A percentile compares a stretch with the other conserved stretches of the same genome.
Evolutionary conservation across 768 basidiomycete genomes (phyloP).

Genomic region (Boletales sp.): DNA sequence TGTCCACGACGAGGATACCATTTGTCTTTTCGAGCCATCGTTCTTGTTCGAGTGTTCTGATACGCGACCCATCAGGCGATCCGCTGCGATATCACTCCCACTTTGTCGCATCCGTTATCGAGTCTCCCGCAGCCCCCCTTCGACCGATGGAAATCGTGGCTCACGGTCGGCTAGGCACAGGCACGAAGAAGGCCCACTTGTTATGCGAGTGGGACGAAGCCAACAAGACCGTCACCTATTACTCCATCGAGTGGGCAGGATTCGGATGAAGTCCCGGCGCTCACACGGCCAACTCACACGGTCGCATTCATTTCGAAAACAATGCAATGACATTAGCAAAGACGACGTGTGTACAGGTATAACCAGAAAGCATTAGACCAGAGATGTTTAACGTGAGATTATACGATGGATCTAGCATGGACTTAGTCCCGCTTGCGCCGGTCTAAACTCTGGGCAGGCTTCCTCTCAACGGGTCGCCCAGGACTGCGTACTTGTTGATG

Average conservation of each 20-base stretch:
- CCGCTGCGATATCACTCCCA: constrained; percentile 96
- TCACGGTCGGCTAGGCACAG: constrained; percentile 92
- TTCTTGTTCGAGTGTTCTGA: constrained; percentile 4
- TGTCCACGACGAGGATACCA: neutral
- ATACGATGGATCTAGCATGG: neutral
- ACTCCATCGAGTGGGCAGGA: constrained; percentile 88
- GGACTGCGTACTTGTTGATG: constrained; percentile 6
- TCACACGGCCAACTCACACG: neutral
- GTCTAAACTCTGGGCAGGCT: constrained; percentile 29
- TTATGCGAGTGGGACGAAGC: constrained; percentile 85
- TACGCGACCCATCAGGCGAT: constrained; percentile 57
- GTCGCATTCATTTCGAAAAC: neutral
- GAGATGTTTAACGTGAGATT: constrained; percentile 6
- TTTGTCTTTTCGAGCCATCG: neutral
- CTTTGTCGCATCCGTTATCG: constrained; percentile 81
- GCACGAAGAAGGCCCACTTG: constrained; percentile 94
- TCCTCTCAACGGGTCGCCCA: constrained; percentile 11
- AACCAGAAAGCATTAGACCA: constrained; percentile 13
- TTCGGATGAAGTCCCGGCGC: constrained; percentile 51
- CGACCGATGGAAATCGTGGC: constrained; percentile 94
- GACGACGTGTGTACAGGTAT: constrained; percentile 13
- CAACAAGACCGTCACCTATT: constrained; percentile 61
- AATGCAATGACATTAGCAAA: constrained; percentile 3
- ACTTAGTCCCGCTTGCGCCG: constrained; percentile 47
- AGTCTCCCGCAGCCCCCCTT: constrained; percentile 55